Evolutionary conservation across 2,329 filamentous ascomycete species (phyloP).

Genomic region (Sphaceloma murrayae): DNA sequence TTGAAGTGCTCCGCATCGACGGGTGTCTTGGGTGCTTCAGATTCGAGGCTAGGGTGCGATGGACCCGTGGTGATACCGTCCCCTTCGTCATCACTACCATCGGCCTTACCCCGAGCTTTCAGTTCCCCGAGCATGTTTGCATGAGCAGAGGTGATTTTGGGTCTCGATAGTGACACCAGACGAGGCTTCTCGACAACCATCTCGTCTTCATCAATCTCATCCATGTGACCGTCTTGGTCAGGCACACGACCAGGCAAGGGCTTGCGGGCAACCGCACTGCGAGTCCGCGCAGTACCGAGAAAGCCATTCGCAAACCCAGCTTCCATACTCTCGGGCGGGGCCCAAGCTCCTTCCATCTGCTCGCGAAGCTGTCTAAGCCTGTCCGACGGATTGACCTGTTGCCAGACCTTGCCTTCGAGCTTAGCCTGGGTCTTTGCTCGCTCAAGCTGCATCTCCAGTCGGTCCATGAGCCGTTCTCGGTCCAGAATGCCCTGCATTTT

Average conservation of each 20-base stretch:
- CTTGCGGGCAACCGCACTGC: slow-evolving; percentile 33
- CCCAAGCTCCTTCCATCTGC: slow-evolving; percentile 67
- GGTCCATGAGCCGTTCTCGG: slow-evolving; percentile 82
- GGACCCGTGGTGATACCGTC: slow-evolving; percentile 65
- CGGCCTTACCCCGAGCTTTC: slow-evolving; percentile 63
- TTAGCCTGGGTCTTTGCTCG: slow-evolving; percentile 97
- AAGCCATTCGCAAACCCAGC: slow-evolving; percentile 33
- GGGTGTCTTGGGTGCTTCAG: slow-evolving; percentile 58
- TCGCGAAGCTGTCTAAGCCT: slow-evolving; percentile 83
- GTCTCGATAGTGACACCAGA: slow-evolving; percentile 68
- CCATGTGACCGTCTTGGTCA: slow-evolving; percentile 30
- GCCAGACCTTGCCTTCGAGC: slow-evolving; percentile 87
- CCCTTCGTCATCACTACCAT: slow-evolving; percentile 62
- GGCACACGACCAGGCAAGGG: slow-evolving; percentile 29
- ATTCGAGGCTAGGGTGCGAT: slow-evolving; percentile 65
- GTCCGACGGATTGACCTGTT: slow-evolving; percentile 76
- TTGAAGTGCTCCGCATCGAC: slow-evolving; percentile 46
- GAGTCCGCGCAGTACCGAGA: slow-evolving; percentile 27
- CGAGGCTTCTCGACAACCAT: slow-evolving; percentile 69
- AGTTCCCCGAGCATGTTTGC: slow-evolving; percentile 48
- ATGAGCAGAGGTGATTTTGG: slow-evolving; percentile 46
- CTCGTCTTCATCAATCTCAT: slow-evolving; percentile 49
- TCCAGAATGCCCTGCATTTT: slow-evolving; percentile 90
- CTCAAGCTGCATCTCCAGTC: slow-evolving; percentile 89
- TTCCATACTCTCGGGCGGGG: slow-evolving; percentile 34